Evolutionary conservation across 257 asterid genomes (phyloP).

Genomic region (Mitragyna speciosa): DNA sequence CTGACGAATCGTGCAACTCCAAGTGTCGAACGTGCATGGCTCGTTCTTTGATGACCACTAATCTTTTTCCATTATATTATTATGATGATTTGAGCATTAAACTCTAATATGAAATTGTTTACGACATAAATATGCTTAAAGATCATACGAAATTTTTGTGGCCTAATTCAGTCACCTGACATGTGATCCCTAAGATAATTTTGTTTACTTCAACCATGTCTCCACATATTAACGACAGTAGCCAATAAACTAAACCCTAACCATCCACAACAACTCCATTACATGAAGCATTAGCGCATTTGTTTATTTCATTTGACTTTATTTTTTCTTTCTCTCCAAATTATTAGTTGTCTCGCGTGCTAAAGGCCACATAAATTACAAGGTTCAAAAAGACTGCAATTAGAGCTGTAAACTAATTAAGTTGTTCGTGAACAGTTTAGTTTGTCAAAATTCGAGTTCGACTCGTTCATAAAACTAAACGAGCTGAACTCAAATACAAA

Average conservation of each 20-base stretch:
- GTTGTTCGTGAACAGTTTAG: no score
- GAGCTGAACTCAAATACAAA: no score
- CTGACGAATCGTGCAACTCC: conserved; percentile 9
- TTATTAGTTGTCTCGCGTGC: conserved; percentile 3
- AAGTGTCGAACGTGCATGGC: conserved; percentile 17
- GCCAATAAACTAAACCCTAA: background rate
- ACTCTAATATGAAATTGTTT: background rate
- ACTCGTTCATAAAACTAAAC: no score
- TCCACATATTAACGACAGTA: conserved; percentile 13
- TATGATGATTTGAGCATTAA: background rate
- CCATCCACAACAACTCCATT: conserved; percentile 38
- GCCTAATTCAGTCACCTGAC: conserved; percentile 24
- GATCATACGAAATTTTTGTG: background rate
- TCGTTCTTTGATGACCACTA: background rate
- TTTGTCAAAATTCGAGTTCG: no score
- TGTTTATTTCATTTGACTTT: conserved; percentile 14
- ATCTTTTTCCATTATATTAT: background rate
- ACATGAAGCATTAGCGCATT: background rate
- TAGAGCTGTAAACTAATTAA: no score
- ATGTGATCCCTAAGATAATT: conserved; percentile 32
- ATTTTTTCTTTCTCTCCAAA: background rate
- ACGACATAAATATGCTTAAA: background rate
- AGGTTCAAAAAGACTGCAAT: background rate
- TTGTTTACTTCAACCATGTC: conserved; percentile 30
- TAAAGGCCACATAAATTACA: background rate